phyloP scores from a whole-genome alignment of 345 rosid genomes.

The Kernera saxatilis region DNA sequence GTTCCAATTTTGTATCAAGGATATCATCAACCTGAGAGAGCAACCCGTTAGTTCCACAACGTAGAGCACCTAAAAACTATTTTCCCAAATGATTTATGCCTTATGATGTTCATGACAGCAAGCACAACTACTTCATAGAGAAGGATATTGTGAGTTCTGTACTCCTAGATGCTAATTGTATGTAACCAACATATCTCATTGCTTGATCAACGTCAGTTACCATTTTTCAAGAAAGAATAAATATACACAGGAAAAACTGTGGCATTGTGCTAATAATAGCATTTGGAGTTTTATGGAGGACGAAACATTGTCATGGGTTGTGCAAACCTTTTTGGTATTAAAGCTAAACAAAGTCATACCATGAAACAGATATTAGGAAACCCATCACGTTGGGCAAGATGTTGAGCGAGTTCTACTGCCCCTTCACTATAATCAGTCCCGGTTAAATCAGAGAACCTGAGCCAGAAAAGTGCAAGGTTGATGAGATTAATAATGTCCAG shows the following conservation, averaged over 20 bases:
- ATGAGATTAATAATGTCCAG: background rate
- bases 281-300: background rate
- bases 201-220: background rate
- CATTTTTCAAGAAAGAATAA: background rate
- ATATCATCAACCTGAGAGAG: conserved; percentile 73
- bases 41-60: conserved; percentile 3
- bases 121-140: conserved; percentile 3
- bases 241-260: background rate
- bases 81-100: background rate
- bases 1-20: conserved; percentile 70
- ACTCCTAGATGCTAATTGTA: background rate
- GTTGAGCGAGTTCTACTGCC: conserved; percentile 77
- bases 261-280: background rate
- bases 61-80: background rate
- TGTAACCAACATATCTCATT: background rate
- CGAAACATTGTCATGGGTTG: background rate
- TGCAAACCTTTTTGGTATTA: background rate
- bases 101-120: background rate
- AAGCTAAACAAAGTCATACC: conserved; percentile 41
- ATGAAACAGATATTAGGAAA: conserved; percentile 58
- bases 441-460: conserved; percentile 88
- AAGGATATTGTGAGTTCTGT: background rate
- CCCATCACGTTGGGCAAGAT: conserved; percentile 83
- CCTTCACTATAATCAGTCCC: conserved; percentile 93
- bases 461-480: conserved; percentile 12